These are phyloP conservation scores for Astragalus glycyphyllos DNA, from an alignment of 306 rosid species.

Conservation along the genomic window DNA sequence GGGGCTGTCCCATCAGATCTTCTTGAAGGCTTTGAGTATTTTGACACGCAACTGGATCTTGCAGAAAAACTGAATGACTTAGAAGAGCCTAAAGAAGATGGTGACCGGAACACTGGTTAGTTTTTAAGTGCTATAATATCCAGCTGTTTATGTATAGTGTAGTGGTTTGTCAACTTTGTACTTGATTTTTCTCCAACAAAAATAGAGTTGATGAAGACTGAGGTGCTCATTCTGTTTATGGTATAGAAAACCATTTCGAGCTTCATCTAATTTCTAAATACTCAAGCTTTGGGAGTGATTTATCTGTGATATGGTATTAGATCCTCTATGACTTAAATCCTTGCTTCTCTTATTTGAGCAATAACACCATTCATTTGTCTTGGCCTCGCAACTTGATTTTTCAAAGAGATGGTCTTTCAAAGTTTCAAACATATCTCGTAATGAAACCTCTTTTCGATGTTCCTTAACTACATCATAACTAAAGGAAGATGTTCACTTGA, in stretches of 20 bases:
- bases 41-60: constrained; percentile 66
- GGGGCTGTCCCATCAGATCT: constrained; percentile 70
- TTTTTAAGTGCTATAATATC: constrained; percentile 25
- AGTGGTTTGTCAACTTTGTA: constrained; percentile 34
- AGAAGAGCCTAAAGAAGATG: constrained; percentile 62
- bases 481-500: constrained; percentile 7
- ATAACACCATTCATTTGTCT: constrained; percentile 27
- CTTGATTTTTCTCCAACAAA: constrained; percentile 25
- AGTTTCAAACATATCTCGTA: neutral
- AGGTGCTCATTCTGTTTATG: constrained; percentile 13
- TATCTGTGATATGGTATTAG: constrained; percentile 20
- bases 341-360: neutral
- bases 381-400: constrained; percentile 23
- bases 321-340: constrained; percentile 16
- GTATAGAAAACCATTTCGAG: constrained; percentile 2
- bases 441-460: constrained; percentile 11
- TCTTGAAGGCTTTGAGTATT: constrained; percentile 71
- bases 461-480: constrained; percentile 2
- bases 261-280: constrained; percentile 2
- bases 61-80: constrained; percentile 54
- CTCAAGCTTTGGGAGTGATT: constrained; percentile 24
- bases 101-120: constrained; percentile 57
- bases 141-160: constrained; percentile 2
- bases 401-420: constrained; percentile 6
- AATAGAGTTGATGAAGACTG: constrained; percentile 23